Evolutionary conservation across 495 filamentous ascomycete genomes (phyloP), one percentile per base, ranked within the genome.

Genomic region (Neurospora sp.): DNA sequence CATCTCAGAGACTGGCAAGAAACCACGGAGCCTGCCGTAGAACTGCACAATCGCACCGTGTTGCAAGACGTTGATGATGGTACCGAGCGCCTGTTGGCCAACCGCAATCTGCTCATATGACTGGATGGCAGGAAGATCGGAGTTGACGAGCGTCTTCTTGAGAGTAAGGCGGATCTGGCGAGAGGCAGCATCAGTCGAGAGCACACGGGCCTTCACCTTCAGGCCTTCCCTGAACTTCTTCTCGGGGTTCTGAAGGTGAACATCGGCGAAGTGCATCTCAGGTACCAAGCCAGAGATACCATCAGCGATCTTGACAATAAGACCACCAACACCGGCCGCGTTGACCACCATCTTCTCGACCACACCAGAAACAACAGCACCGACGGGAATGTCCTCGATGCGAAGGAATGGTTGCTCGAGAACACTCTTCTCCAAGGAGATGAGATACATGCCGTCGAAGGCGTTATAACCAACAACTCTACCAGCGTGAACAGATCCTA

Each of bases 1-100:
- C 96, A 99, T 98, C 78, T 99, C 95, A 3, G 92, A 91, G 3
- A 96, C 89, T 1, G 96, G 95, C 71, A 99, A 86, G 82, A 95
- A 98, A 12, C 89, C 96, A 68, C 88, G 87, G 45, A 98, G 82
- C 9, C 85, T 81, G 31, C 94, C 93, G 77, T 94, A 98, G 84
- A 98, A 99, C 76, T 97, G 94, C 69, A 98, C 92, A 27, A 96
- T 88, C 14, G 95, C 96, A 72, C 96, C 96, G 74, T 88, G 87
- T 27, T 86, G 78, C 61, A 94, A 82, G 14, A 98, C 80, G 65
- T 89, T 96, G 74, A 97, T 83, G 70, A 99, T 89, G 8, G 94
- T 97, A 72, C 95, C 96, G 22, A 90, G 91, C 37, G 89, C 90
- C 75, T 94, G 90, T 72, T 89, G 85, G 8, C 93, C 93, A 68